These are phyloP conservation scores for Metschnikowia lochheadii DNA, from an alignment of 805 yeast species.

Conservation along the genomic window DNA sequence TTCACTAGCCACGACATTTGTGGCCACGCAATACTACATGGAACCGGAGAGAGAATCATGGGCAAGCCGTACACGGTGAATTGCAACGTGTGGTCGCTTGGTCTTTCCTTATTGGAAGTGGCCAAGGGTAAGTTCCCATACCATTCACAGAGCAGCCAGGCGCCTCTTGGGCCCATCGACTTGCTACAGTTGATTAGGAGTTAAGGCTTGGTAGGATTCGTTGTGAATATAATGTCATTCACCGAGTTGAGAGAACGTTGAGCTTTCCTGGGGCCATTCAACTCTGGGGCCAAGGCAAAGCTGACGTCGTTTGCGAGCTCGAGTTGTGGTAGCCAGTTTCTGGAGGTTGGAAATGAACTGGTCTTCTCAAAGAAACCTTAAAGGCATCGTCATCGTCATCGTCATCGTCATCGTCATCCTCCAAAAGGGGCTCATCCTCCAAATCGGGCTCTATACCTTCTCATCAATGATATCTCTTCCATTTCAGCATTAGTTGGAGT, in stretches of 20 bases:
- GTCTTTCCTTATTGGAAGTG: constrained; percentile 86
- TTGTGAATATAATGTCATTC: constrained; percentile 43
- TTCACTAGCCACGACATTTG: constrained; percentile 91
- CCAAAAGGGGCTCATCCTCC: constrained; percentile 32
- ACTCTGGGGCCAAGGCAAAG: constrained; percentile 36
- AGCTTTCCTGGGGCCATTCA: constrained; percentile 3
- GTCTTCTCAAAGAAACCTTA: constrained; percentile 35
- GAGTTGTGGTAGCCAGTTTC: constrained; percentile 64
- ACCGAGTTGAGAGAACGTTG: constrained; percentile 33
- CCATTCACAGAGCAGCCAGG: constrained; percentile 27
- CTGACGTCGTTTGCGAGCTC: constrained; percentile 46
- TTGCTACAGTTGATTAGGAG: constrained; percentile 62
- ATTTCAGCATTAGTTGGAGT: constrained; percentile 27
- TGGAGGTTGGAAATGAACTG: constrained; percentile 47
- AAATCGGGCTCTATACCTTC: constrained; percentile 70
- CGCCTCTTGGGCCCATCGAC: constrained; percentile 67
- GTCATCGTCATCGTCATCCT: too few relatives aligned
- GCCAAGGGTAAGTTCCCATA: constrained; percentile 92
- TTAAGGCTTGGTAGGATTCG: constrained; percentile 19
- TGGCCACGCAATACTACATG: constrained; percentile 97
- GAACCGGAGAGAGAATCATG: constrained; percentile 96
- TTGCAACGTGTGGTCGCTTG: constrained; percentile 95
- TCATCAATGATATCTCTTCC: constrained; percentile 49
- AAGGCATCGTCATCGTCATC: too few relatives aligned
- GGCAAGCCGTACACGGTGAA: constrained; percentile 95